Base-by-base conservation (phyloP, 306 rosid genomes). In the Quillaja saponaria region DNA sequence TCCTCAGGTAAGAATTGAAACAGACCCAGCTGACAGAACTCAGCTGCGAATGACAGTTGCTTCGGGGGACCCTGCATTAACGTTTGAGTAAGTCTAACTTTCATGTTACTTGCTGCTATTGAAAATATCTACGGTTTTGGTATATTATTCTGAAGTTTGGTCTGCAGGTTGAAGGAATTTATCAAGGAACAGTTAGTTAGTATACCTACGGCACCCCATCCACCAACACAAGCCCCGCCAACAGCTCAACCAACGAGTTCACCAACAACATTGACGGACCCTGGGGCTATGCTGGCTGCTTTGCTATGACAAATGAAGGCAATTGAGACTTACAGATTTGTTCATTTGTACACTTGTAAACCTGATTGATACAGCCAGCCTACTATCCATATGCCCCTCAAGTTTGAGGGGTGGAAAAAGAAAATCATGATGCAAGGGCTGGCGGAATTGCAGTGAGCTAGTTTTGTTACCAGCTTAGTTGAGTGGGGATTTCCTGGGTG, bases 21-120 rank as follows among this genome's bases (percentile, higher is more conserved):
- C 99, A 7, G 99, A 94, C 73, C 99, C 99, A 55, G 96, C 99
- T 11, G 99, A 94, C 80, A 83, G 99, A 76, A 94, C 97, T 55
- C 99, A 94, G 77, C 70, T 94, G 72, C 96, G 99, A 40, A 81
- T 94, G 99, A 94, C 99, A 9, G 87, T 94, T 76, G 90, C 90
- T 71, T 89, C 99, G 4, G 99, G 99, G 82, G 99, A 94, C 69
- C 96, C 99, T 21, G 37, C 81, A 3, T 74, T 94, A 65, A 89
- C 99, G 40, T 76, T 74, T 9, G 99, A 94, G 99, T 94, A 90
- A 97, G 78, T 34, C 69, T 37, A 41, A 59, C 35, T 77, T 53
- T 34, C 50, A 35, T 37, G 18, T 42, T 11, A 40, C 10, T 28
- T 15, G 49, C 50, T 33, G 57, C 8, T 34, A 16, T 61, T 31